Conservation (phyloP, 768 basidiomycete species). For the Leccinum broughii region DNA sequence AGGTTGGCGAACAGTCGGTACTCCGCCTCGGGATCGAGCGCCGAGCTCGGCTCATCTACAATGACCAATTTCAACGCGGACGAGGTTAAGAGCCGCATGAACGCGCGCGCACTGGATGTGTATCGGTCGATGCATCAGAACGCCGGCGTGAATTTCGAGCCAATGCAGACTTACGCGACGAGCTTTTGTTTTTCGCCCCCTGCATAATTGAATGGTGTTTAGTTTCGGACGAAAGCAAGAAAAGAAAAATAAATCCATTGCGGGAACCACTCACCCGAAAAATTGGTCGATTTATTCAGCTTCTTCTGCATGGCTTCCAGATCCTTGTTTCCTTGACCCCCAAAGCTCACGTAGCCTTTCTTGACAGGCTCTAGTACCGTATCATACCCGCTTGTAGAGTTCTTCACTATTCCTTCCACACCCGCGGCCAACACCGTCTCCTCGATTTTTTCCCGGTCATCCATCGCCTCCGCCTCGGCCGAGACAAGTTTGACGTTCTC, state of each 20-base stretch:
- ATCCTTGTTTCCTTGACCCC: slow-evolving; percentile 12
- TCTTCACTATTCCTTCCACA: slow-evolving; percentile 40
- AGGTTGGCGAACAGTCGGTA: slow-evolving; percentile 33
- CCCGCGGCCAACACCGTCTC: slow-evolving; percentile 37
- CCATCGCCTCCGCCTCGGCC: slow-evolving; percentile 4
- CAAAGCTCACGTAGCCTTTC: slow-evolving; percentile 31
- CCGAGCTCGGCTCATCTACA: slow-evolving; percentile 41
- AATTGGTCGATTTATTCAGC: slow-evolving; percentile 17
- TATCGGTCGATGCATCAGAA: not conserved
- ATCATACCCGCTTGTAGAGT: slow-evolving; percentile 37
- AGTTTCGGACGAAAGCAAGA: not conserved
- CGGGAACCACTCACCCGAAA: slow-evolving; percentile 26
- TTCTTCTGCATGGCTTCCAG: slow-evolving; percentile 18
- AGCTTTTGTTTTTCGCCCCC: slow-evolving; percentile 36
- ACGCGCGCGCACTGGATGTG: slow-evolving; percentile 36
- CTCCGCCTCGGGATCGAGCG: slow-evolving; percentile 39
- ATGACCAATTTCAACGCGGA: slow-evolving; percentile 30
- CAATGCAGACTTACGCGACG: slow-evolving; percentile 20
- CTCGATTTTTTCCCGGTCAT: no score
- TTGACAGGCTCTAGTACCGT: slow-evolving; percentile 39
- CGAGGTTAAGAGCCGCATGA: slow-evolving; percentile 39
- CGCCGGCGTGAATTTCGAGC: not conserved
- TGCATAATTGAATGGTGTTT: not conserved
- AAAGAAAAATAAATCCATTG: not conserved
- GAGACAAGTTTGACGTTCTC: slow-evolving; percentile 44